Base-by-base conservation (phyloP, 1,284 basidiomycete species). In the Puccinia hordei region DNA sequence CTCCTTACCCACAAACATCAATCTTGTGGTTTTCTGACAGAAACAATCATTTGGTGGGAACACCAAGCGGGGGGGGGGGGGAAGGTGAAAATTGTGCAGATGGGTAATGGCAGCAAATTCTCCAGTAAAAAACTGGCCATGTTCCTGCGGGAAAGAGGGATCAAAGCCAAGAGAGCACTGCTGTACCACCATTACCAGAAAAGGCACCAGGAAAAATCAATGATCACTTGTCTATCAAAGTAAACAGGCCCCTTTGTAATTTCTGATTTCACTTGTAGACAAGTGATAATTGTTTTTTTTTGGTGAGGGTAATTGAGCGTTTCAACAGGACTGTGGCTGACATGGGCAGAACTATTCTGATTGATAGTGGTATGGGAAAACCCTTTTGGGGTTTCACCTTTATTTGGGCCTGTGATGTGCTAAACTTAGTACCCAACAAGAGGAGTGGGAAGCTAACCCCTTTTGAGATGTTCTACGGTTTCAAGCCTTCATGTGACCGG, bases 361-460 rank as follows among this genome's bases (percentile, higher is more conserved):
- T 12, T 2, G 49, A 35, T 49, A 51, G 46, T 73, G 12, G 27
- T 2, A 24, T 73, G 33, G 44, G 44, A 8, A 49, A 55, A 27
- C n/a, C 33, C 19, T 73, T 73, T 12, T 73, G 69, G 69, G 19
- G 17, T 24, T 73, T 53, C 35, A n/a, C 69, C 5, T 73, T 27
- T 27, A 73, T 53, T 24, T 73, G 69, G 46, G 69, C 44, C 13
- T 44, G 27, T 55, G 27, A 24, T 55, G n/a, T 30, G n/a, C 69
- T 73, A 5, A 73, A 73, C 24, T 3, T 17, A n/a, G 27, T 73
- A 4, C 69, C 69, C n/a, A 73, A 73, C 33, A 73, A 55, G 15
- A 2, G 17, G 13, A 27, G 44, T 33, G 30, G 30, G 10, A 35
- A 9, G 17, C 22, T 27, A 4, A 73, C 49, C 12, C 69, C 69